Conservation (phyloP, 345 rosid genomes). For the Laguncularia racemosa region DNA sequence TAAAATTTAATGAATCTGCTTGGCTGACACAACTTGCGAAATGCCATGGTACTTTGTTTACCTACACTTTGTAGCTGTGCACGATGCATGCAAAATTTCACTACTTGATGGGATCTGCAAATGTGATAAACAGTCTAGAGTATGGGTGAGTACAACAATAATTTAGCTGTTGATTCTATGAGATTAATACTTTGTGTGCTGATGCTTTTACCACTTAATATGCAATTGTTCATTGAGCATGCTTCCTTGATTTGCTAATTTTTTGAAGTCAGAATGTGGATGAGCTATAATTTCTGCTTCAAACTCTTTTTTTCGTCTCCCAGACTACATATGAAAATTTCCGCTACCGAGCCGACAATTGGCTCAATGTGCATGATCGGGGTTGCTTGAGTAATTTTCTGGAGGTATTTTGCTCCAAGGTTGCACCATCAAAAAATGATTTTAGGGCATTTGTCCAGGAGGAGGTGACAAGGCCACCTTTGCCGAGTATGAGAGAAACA, state of each 20-base stretch:
- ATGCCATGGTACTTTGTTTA: no score
- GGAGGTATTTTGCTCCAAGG: constrained; percentile 67
- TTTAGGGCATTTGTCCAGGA: constrained; percentile 63
- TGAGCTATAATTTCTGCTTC: not conserved
- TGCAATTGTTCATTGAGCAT: not conserved
- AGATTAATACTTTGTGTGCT: not conserved
- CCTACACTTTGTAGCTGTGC: no score
- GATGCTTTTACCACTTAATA: not conserved
- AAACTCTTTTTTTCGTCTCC: constrained; percentile 15
- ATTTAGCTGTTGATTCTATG: no score
- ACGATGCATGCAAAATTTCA: no score
- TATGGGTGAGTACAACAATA: no score
- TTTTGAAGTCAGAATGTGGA: not conserved
- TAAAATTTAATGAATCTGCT: no score
- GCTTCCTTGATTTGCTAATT: no score
- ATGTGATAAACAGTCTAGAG: no score
- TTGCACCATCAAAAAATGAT: constrained; percentile 70
- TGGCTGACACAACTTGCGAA: no score
- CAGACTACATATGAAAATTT: constrained; percentile 98
- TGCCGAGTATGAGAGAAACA: constrained; percentile 40
- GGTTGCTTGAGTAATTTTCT: constrained; percentile 60
- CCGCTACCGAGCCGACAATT: constrained; percentile 72
- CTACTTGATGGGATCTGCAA: no score
- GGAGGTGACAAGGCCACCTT: constrained; percentile 39
- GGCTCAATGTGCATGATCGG: constrained; percentile 48